Evolutionary conservation across 23 red algal species (phyloP).

Genomic region (Agarophyton chilense): DNA sequence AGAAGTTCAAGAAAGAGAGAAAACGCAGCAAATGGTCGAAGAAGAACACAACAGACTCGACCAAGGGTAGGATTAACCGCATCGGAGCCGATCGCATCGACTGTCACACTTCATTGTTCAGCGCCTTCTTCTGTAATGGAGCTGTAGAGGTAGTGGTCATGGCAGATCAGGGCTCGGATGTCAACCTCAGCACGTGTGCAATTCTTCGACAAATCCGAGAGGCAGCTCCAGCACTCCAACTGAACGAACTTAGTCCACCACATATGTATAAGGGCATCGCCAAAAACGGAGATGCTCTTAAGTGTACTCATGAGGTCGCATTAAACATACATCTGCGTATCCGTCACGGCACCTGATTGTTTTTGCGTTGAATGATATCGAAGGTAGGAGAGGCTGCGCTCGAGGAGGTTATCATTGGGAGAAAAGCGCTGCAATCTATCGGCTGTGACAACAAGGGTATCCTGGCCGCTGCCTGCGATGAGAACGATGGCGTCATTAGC

Average conservation of each 20-base stretch:
- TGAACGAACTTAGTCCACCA: background rate
- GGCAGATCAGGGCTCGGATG: constrained; percentile 24
- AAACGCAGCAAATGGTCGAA: background rate
- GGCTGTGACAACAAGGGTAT: constrained; percentile 45
- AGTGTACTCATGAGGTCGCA: background rate
- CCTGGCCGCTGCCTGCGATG: constrained; percentile 28
- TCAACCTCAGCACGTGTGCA: background rate
- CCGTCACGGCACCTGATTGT: constrained; percentile 24
- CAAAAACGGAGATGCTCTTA: background rate
- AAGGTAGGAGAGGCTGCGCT: constrained; percentile 14
- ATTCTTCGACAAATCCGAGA: background rate
- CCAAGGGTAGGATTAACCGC: constrained; percentile 6
- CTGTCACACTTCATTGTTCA: constrained; percentile 2
- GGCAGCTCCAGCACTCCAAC: background rate
- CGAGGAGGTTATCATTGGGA: constrained; percentile 8
- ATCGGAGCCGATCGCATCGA: constrained; percentile 28
- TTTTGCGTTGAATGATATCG: constrained; percentile 18
- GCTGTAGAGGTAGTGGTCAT: constrained; percentile 18
- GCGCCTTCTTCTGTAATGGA: background rate
- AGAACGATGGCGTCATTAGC: constrained; percentile 29
- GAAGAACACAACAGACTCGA: background rate
- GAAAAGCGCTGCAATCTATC: background rate
- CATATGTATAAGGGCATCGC: background rate
- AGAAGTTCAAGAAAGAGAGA: background rate
- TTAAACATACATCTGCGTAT: constrained; percentile 31